Conservation (phyloP, 23 red algal species). For the Agarophyton chilense region DNA sequence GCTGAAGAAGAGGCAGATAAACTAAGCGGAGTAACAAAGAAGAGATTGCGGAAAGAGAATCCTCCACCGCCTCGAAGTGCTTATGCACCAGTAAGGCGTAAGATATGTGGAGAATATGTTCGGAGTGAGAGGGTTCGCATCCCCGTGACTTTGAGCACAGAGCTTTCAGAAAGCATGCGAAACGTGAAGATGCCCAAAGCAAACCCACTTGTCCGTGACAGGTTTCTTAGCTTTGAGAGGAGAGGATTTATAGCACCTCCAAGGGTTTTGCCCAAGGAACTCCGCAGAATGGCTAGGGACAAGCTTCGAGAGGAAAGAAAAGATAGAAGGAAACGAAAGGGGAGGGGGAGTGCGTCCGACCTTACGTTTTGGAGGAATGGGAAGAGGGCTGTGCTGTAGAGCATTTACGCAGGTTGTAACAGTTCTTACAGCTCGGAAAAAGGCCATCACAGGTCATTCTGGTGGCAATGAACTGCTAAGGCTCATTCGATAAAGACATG, state of each 20-base stretch:
- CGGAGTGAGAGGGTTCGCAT: constrained; percentile 32
- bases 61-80: not conserved
- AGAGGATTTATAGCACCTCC: constrained; percentile 63
- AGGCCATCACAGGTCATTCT: too few relatives aligned
- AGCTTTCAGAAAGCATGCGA: constrained; percentile 57
- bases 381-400: constrained; percentile 20
- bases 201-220: constrained; percentile 48
- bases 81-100: constrained; percentile 11
- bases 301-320: constrained; percentile 52
- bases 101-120: constrained; percentile 41
- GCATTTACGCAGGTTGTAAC: too few relatives aligned
- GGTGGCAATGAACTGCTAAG: too few relatives aligned
- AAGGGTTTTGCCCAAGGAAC: constrained; percentile 58
- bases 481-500: too few relatives aligned
- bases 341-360: constrained; percentile 28
- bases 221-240: constrained; percentile 62
- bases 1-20: constrained; percentile 54
- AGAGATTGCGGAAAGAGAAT: not conserved
- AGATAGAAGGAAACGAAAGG: constrained; percentile 52
- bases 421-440: too few relatives aligned
- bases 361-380: constrained; percentile 70
- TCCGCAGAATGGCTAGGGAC: constrained; percentile 36
- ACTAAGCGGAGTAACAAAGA: constrained; percentile 42
- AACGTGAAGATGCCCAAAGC: constrained; percentile 56
- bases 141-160: constrained; percentile 50